Base-by-base conservation (phyloP, 192 early-diverging fungal genomes). In the Backusella macrospora region DNA sequence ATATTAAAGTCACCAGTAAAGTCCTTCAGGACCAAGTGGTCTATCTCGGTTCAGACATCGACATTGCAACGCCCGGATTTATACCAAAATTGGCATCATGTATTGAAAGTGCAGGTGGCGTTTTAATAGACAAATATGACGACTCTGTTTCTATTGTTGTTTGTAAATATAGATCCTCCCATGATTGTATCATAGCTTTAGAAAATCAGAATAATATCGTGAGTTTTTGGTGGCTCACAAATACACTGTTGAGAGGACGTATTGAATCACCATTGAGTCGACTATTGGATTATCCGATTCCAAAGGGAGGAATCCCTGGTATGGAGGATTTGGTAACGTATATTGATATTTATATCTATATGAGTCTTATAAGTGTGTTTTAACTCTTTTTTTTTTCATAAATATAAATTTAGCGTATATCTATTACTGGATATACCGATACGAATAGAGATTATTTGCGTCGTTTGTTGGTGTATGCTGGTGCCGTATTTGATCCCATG, bases 371-470 rank as follows among this genome's bases (percentile, higher is more conserved):
- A 6, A 34, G 29, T 0, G 29, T 34, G 29, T 34, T 34, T 49
- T 49, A 16, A 49, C 48, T 0, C 15, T 21, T 52, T 21, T 52
- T 0, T 7, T 52, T 52, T 21, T 14, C 8, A 40, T 23, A 14
- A 82, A 81, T 77, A 68, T 76, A 23, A 70, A 74, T 14, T 46
- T 88, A 83, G 77, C 83, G 16, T 26, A 86, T 94, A 10, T 84
- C 89, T 0, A 75, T 93, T 15, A 90, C 91, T 38, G 91, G 92
- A 26, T 96, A 96, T 79, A 84, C 75, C 6, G 90, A 89, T 0
- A 82, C 77, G 43, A 76, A 90, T 12, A 85, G 93, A 15, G 83
- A 87, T 40, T 92, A 93, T 78, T 76, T 96, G 8, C 81, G 83
- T 13, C 80, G 81, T 10, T 79, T 96, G 80, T 80, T 93, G 37